These are phyloP conservation scores for Panaeolus cyanescens DNA, from an alignment of 768 basidiomycete species.

Conservation along the genomic window DNA sequence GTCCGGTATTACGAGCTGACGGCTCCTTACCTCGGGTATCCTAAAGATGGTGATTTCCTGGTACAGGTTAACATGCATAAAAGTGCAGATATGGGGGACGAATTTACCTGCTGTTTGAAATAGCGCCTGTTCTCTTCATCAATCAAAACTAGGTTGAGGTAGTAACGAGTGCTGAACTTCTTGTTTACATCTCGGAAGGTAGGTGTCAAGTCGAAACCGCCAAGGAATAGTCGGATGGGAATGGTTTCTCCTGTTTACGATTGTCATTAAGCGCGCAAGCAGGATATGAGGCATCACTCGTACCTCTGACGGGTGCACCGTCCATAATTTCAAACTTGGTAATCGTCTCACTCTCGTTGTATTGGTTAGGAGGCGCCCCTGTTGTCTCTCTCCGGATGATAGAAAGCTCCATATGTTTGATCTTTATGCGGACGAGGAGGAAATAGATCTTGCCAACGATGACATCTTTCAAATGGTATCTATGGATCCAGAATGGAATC, in stretches of 20 bases:
- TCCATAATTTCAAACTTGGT: conserved; percentile 99
- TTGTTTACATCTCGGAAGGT: conserved; percentile 99
- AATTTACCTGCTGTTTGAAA: conserved; percentile 89
- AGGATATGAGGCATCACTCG: conserved; percentile 13
- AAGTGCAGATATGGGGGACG: not conserved
- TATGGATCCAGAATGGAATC: conserved; percentile 29
- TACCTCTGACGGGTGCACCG: conserved; percentile 94
- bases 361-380: conserved; percentile 96
- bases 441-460: conserved; percentile 99
- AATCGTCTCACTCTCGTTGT: conserved; percentile 98
- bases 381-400: conserved; percentile 98
- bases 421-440: conserved; percentile 97
- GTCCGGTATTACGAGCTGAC: not conserved
- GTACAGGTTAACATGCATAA: not conserved
- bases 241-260: conserved; percentile 86
- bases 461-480: conserved; percentile 98
- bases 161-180: conserved; percentile 97
- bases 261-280: not conserved
- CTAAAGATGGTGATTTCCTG: conserved; percentile 89
- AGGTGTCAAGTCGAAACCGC: conserved; percentile 97
- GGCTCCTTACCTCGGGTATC: conserved; percentile 73
- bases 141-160: conserved; percentile 94
- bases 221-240: conserved; percentile 95
- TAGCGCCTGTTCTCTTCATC: conserved; percentile 98
- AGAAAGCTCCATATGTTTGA: conserved; percentile 99